A percentile compares a stretch with the other conserved stretches of the same genome.
Evolutionary conservation across 805 yeast species (phyloP).

Genomic region (Komagataella populi): DNA sequence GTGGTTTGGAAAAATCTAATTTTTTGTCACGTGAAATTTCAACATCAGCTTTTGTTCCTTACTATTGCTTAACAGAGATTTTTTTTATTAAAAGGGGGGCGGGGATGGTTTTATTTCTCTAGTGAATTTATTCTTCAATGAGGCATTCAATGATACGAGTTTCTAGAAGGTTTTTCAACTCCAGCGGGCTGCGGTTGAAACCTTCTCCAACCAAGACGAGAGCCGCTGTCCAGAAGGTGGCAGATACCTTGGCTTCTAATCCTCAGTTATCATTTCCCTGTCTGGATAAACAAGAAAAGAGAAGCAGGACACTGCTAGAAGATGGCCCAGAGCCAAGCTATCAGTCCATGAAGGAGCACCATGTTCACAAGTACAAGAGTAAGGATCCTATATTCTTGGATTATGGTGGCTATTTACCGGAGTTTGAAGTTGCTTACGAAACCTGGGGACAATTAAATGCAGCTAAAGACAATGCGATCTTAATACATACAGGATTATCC

Average conservation of each 20-base stretch:
- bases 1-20: not conserved
- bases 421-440: conserved; percentile 79
- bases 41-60: not conserved
- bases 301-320: conserved; percentile 30
- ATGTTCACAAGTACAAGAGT: conserved; percentile 47
- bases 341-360: conserved; percentile 47
- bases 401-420: conserved; percentile 67
- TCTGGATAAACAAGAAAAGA: conserved; percentile 59
- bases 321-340: conserved; percentile 83
- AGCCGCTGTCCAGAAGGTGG: not conserved
- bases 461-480: conserved; percentile 54
- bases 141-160: not conserved
- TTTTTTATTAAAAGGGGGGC: not conserved
- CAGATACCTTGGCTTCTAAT: conserved; percentile 23
- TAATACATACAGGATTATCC: conserved; percentile 82
- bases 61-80: not conserved
- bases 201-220: not conserved
- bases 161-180: not conserved
- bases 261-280: conserved; percentile 77
- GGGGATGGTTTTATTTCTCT: not conserved
- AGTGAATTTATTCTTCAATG: not conserved
- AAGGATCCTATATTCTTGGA: conserved; percentile 56
- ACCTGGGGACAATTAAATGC: conserved; percentile 74
- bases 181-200: not conserved
- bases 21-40: not conserved